Conservation (phyloP, 805 yeast genomes). For the Saccharomyces jurei region DNA sequence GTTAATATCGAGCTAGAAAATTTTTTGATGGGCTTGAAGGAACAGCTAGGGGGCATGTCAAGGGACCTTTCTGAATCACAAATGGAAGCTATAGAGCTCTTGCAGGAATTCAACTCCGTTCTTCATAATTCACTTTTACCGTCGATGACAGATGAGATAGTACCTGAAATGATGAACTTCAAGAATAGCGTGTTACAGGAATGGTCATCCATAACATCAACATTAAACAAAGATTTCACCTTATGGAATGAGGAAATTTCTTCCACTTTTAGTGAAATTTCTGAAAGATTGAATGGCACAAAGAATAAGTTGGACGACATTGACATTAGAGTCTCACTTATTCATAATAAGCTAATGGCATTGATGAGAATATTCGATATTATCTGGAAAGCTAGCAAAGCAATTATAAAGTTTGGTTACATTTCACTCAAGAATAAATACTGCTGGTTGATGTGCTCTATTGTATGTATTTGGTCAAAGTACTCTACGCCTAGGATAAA, state of each 20-base stretch:
- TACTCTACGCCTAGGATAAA: constrained; percentile 1
- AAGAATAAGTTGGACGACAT: constrained; percentile 9
- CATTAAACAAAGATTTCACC: constrained; percentile 8
- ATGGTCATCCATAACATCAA: constrained; percentile 7
- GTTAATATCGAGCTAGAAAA: constrained; percentile 3
- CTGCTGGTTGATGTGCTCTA: background rate
- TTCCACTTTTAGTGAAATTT: constrained; percentile 9
- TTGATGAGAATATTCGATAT: constrained; percentile 3
- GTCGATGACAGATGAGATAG: background rate
- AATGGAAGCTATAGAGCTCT: constrained; percentile 6
- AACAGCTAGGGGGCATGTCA: background rate
- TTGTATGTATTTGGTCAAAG: background rate
- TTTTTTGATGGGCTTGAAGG: background rate
- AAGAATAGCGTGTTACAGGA: background rate
- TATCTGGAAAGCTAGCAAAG: background rate
- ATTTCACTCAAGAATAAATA: background rate
- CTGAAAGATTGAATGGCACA: constrained; percentile 10
- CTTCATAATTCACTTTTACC: background rate
- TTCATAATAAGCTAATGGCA: constrained; percentile 3
- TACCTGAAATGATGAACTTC: background rate
- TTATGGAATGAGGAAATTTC: constrained; percentile 13
- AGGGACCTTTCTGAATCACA: constrained; percentile 9
- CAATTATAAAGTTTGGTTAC: background rate
- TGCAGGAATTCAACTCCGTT: constrained; percentile 1
- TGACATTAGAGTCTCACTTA: constrained; percentile 6